phyloP scores from a whole-genome alignment of 2,329 filamentous ascomycete genomes.

The Penicillium sp. region DNA sequence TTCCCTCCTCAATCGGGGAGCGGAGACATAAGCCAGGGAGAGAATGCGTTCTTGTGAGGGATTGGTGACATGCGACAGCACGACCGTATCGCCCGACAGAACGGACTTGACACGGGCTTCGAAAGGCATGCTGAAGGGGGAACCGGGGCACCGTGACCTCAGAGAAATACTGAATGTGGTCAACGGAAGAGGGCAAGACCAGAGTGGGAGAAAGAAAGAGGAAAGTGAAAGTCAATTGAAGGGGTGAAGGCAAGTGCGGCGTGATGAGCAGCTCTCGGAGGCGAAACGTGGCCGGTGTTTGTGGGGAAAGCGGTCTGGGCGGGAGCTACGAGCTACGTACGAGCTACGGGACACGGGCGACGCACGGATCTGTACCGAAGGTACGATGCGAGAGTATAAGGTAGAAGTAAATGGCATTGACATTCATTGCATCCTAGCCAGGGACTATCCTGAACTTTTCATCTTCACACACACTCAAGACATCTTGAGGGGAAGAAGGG shows the following conservation, averaged over 20 bases:
- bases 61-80: constrained; percentile 80
- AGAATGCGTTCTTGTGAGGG: constrained; percentile 80
- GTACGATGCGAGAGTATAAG: not conserved
- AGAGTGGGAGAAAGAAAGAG: constrained; percentile 15
- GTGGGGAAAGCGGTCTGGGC: constrained; percentile 35
- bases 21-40: constrained; percentile 88
- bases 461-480: constrained; percentile 12
- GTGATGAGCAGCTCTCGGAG: constrained; percentile 23
- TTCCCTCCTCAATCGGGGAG: constrained; percentile 82
- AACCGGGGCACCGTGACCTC: constrained; percentile 14
- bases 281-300: constrained; percentile 37
- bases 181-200: constrained; percentile 10
- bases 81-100: constrained; percentile 87
- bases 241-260: constrained; percentile 14
- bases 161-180: constrained; percentile 12
- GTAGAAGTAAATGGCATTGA: constrained; percentile 2
- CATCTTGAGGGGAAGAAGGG: not conserved
- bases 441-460: constrained; percentile 26
- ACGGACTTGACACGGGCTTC: constrained; percentile 86
- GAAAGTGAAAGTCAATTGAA: constrained; percentile 10
- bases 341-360: constrained; percentile 4
- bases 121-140: constrained; percentile 40
- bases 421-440: constrained; percentile 27
- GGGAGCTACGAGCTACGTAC: not conserved
- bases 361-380: not conserved